These are phyloP conservation scores for Draba incana DNA, from an alignment of 345 rosid genomes.

Conservation along the genomic window DNA sequence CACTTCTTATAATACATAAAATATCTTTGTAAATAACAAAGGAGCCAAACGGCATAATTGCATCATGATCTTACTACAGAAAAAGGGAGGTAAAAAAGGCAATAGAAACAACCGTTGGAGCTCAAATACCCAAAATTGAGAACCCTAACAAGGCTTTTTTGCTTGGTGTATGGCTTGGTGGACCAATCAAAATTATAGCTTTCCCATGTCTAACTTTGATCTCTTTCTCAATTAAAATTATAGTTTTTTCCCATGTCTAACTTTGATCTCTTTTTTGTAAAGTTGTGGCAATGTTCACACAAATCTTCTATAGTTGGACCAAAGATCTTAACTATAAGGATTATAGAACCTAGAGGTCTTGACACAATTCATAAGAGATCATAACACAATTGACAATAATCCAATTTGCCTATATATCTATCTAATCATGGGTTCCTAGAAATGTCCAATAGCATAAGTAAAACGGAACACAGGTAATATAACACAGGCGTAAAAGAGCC, in stretches of 20 bases:
- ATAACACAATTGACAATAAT: not conserved
- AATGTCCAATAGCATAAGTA: not conserved
- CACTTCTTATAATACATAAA: not conserved
- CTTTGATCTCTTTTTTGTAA: not conserved
- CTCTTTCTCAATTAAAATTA: not conserved
- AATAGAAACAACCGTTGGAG: constrained; percentile 34
- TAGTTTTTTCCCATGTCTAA: not conserved
- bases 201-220: constrained; percentile 3
- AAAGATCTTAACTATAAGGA: not conserved
- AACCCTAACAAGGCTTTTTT: constrained; percentile 17
- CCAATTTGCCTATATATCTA: not conserved
- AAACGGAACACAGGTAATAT: not conserved
- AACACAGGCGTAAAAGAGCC: not conserved
- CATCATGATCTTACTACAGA: not conserved
- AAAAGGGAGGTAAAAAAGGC: not conserved
- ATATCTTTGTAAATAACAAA: not conserved
- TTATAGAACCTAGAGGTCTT: not conserved
- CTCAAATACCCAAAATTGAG: constrained; percentile 17
- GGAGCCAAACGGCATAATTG: constrained; percentile 27
- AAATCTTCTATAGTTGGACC: not conserved
- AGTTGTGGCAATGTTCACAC: constrained; percentile 2
- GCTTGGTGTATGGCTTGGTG: constrained; percentile 9
- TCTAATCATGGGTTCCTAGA: not conserved
- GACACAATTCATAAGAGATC: not conserved
- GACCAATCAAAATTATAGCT: constrained; percentile 1